Base-by-base conservation (phyloP, 768 basidiomycete species). In the Symmetrospora coprosmae region DNA sequence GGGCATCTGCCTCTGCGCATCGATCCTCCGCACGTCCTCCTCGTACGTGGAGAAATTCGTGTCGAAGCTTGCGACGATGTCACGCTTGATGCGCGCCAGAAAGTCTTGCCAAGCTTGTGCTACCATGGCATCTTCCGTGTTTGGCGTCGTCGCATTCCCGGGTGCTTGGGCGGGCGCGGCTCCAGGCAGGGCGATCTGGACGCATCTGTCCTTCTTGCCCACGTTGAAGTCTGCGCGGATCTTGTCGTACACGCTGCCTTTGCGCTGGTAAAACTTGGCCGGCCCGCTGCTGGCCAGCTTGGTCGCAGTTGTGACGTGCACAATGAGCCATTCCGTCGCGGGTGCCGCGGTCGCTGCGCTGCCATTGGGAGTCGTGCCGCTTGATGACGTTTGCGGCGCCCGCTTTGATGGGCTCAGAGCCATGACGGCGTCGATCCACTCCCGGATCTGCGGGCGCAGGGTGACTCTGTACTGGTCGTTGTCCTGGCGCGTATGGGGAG, bases 31-130 rank as follows among this genome's bases (percentile, higher is more conserved):
- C 2, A 96, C 84, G 63, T 94, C 90, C 43, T 97, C 94, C 68
- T 91, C 87, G 16, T 88, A 78, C 60, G 82, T 81, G 9, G 78
- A 73, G 38, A 97, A 77, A 1, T 85, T 82, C 17, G 76, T 72
- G 67, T 96, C 88, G 66, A 97, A 90, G 0, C 89, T 83, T 43
- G 77, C 76, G n/a, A 92, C 72, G 9, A 97, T 68, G 2, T 85
- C 84, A 56, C 97, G 92, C 73, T 96, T 97, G 65, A 94, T 76
- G 70, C 87, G 90, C 73, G 79, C 81, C 55, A 85, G 78, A 47
- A 92, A 76, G 66, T 97, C 92, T 6, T 82, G 85, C 89, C 90
- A 96, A 0, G n/a, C n/a, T n/a, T n/a, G n/a, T n/a, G n/a, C n/a
- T n/a, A n/a, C n/a, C n/a, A n/a, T n/a, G n/a, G n/a, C n/a, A n/a